Percentiles rank a stretch among this genome's conserved stretches.
phyloP scores from a whole-genome alignment of 2,329 filamentous ascomycete genomes.

The Stagonosporopsis rhizophila region DNA sequence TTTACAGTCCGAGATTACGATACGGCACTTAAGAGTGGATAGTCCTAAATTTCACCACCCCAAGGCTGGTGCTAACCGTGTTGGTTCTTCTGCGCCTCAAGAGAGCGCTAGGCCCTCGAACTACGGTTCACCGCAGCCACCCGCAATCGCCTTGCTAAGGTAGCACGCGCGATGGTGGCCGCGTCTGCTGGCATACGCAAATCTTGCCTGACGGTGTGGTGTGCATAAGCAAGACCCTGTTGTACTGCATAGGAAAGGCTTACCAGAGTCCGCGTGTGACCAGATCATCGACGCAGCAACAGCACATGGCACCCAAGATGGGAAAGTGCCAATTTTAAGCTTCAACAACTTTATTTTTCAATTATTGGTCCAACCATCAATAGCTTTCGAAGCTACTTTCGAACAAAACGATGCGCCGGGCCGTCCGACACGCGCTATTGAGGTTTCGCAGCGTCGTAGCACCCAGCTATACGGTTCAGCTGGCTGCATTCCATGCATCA shows the following conservation, averaged over 20 bases:
- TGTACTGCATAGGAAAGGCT: conserved; percentile 11
- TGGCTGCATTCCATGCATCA: conserved; percentile 14
- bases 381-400: conserved; percentile 9
- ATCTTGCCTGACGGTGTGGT: neutral
- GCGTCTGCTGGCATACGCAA: neutral
- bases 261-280: conserved; percentile 4
- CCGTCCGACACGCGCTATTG: neutral
- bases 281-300: conserved; percentile 11
- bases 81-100: conserved; percentile 1
- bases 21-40: neutral
- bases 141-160: neutral
- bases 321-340: conserved; percentile 18
- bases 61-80: neutral
- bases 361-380: conserved; percentile 23
- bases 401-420: neutral
- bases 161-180: conserved; percentile 1
- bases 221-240: conserved; percentile 14
- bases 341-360: conserved; percentile 20
- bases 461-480: conserved; percentile 6
- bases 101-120: conserved; percentile 12
- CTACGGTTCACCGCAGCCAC: conserved; percentile 8
- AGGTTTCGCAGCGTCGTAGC: conserved; percentile 5
- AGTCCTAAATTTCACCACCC: neutral
- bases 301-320: conserved; percentile 6
- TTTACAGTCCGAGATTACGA: neutral